Evolutionary conservation across 148 eudicot genomes (phyloP), one percentile per base, ranked within the genome.

Genomic region (Amaranthus cruentus): DNA sequence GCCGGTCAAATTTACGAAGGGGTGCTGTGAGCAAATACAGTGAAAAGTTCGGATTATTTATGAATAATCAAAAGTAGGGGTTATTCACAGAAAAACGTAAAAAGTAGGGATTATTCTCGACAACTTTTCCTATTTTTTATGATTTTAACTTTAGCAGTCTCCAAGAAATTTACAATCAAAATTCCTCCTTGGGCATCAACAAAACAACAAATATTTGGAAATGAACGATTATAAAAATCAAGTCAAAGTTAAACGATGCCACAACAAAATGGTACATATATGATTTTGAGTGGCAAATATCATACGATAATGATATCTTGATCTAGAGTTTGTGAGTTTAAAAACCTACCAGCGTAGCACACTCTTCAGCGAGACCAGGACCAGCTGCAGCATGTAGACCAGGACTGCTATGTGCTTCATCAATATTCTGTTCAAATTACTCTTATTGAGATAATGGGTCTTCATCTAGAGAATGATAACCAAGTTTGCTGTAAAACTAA

Each of bases 361-460:
- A 92, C 82, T 96, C 97, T 84, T 96, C 99, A 66, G 97, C 96
- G 69, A 96, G 89, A 74, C 87, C 99, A 81, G 97, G 94, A 73
- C 99, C 99, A 75, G 99, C 97, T 74, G 97, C 96, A 83, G 86
- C 94, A 86, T 92, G 94, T 85, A 96, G 83, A 74, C 99, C 99
- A 79, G 96, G 90, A 81, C 96, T 96, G 85, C 97, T 92, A 84
- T 96, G 90, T 47, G 90, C 94, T 85, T 96, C 99, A 78, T 96
- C 99, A 78, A 96, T 76, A 80, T 85, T 92, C 99, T 95, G 89
- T 57, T 78, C 74, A 69, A 63, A 57, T 14, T 44, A 21, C 28
- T 68, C 38, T 52, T 44, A 78, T 12, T 47, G 8, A 55, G 72
- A 47, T 49, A 76, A 55, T 48, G 21, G 48, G 64, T 51, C 9